A percentile compares a stretch with the other conserved stretches of the same genome.
Conservation (phyloP, 2,329 filamentous ascomycete species). For the Cyclaneusma minus region DNA sequence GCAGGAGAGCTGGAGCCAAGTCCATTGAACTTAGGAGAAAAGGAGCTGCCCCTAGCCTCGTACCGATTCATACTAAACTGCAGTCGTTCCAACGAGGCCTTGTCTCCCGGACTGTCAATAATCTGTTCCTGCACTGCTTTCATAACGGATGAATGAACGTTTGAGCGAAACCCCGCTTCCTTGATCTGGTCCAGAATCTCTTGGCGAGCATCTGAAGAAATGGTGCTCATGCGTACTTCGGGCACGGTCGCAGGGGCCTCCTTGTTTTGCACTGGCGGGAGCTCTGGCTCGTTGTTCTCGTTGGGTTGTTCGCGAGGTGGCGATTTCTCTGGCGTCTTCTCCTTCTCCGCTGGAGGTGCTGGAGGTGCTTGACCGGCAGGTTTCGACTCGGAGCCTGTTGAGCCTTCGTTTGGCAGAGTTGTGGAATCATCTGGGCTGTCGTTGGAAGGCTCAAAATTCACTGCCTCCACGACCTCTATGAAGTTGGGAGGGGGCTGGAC, state of each 20-base stretch:
- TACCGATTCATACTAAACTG: slow-evolving; percentile 8
- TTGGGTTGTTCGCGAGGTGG: too few relatives aligned
- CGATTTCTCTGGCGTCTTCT: slow-evolving; percentile 1
- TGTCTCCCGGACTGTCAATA: slow-evolving; percentile 12
- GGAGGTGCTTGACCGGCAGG: slow-evolving; percentile 4
- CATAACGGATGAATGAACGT: slow-evolving; percentile 23
- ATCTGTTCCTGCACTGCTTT: slow-evolving; percentile 7
- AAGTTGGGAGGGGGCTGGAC: slow-evolving; percentile 27
- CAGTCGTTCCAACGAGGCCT: slow-evolving; percentile 9
- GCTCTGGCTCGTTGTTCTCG: slow-evolving; percentile 7
- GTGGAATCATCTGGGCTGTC: slow-evolving; percentile 4
- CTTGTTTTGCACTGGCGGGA: slow-evolving; percentile 4
- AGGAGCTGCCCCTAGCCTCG: neutral
- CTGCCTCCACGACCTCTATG: slow-evolving; percentile 16
- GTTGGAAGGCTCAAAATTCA: slow-evolving; percentile 2
- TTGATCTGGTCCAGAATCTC: slow-evolving; percentile 29
- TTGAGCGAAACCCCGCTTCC: slow-evolving; percentile 31
- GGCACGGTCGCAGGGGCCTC: slow-evolving; percentile 7
- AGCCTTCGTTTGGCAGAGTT: slow-evolving; percentile 4
- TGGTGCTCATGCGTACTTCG: slow-evolving; percentile 11
- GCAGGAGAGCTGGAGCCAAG: slow-evolving; percentile 16
- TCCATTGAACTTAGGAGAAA: slow-evolving; percentile 18
- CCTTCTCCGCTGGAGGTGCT: slow-evolving; percentile 5
- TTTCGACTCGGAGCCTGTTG: too few relatives aligned
- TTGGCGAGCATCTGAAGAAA: slow-evolving; percentile 14